Evolutionary conservation across 2,329 filamentous ascomycete genomes (phyloP), one percentile per base, ranked within the genome.

Genomic region (Fusarium anguioides): DNA sequence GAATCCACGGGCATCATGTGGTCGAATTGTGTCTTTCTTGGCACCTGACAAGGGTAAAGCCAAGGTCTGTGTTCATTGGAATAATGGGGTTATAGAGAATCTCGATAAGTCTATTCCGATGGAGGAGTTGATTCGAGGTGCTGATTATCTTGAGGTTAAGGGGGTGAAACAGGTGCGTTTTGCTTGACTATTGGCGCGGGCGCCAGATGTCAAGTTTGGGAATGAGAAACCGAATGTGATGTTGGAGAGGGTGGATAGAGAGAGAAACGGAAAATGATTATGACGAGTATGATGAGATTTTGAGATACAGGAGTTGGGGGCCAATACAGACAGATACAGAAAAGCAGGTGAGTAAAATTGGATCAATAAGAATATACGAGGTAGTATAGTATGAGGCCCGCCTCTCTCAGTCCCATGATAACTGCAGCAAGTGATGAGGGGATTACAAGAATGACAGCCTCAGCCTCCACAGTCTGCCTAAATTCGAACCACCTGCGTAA

Each of bases 1-100:
- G 8, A 36, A 60, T 7, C 36, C 54, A n/a, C 41, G 18, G 9
- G 52, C 68, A 14, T 66, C 59, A n/a, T 53, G 60, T 35, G 41
- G 51, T 8, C 68, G 63, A 44, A 52, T 76, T 45, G 47, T 68
- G 29, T 51, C 52, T 15, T 67, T 72, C 51, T 67, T 76, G 23
- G 71, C 64, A 15, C 69, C 72, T 21, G 72, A 75, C 42, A 44
- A 47, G 45, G 53, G 42, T 14, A 42, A 54, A 8, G 56, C 69
- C 61, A 73, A 71, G 55, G 71, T 76, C 5, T 10, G 73, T 24
- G 74, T 77, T 27, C 67, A 68, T 35, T 78, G 75, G 76, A 36
- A 59, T 14, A 61, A 74, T 48, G 74, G 70, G 17, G 60, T 49
- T 9, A 40, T 33, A 4, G 74, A 77, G 59, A 42, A 39, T 9